Base-by-base conservation (phyloP, 768 basidiomycete genomes). In the Cytidiella melzeri region DNA sequence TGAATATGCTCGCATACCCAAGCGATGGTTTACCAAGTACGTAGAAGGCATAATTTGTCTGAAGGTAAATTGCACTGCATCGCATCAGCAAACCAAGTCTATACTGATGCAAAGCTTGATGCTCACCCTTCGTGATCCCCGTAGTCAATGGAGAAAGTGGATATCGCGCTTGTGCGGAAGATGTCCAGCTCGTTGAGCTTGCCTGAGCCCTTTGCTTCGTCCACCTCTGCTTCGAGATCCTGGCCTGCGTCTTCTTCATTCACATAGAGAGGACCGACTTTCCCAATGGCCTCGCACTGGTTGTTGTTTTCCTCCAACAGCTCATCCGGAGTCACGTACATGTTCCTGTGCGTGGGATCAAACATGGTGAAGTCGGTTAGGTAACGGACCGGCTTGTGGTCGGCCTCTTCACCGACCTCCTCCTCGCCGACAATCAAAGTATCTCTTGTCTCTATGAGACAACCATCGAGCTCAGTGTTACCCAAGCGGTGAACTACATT, bases 11-110 rank as follows among this genome's bases (percentile, higher is more conserved):
- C 18, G 53, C 42, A 20, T 88, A 89, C 19, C 50, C 55, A 18
- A 59, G 56, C 1, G 76, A 70, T 0, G 86, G 80, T 5, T 45
- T 56, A 15, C 67, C 63, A 23, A 89, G 64, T 27, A 78, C 73
- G 60, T 87, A 88, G 72, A 78, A 80, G 0, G 83, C 82, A 46
- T 70, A 74, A 15, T 69, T 54, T 0, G 87, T 87, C 55, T 87
- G 79, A 20, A 91, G 69, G 50, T 72, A 86, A 9, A 87, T 64
- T 1, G 83, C 77, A 15, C 87, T 88, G 54, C 19, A 50, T 18
- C 48, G 49, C 20, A 41, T 37, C 18, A 54, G 45, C 40, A 5
- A 18, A 28, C 46, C 30, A 26, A 19, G 46, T n/a, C 34, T 47
- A 48, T 6, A 13, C 23, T 46, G 25, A 43, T 12, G 28, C 12